phyloP scores from a whole-genome alignment of 208 protist species.

The Leishmania turanica region DNA sequence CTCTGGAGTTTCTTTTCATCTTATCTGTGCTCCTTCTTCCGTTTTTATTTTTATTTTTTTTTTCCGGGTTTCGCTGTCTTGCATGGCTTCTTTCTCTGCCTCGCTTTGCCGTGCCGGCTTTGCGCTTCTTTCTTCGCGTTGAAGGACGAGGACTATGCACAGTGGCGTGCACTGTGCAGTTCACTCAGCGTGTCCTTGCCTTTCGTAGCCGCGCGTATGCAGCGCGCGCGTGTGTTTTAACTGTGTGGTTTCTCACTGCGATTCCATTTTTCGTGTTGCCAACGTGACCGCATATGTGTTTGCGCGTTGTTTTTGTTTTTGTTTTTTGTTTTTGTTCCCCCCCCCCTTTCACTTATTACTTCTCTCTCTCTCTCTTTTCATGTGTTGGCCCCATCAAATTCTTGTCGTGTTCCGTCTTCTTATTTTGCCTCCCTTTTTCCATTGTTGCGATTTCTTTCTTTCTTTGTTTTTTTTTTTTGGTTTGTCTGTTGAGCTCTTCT shows the following conservation, averaged over 20 bases:
- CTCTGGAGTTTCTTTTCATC: constrained; percentile 4
- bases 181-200: not conserved
- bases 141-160: not conserved
- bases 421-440: not conserved
- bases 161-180: not conserved
- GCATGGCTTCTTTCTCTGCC: not conserved
- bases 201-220: not conserved
- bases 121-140: not conserved
- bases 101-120: not conserved
- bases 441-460: not conserved
- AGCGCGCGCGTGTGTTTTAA: not conserved
- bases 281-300: not conserved
- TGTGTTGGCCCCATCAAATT: not conserved
- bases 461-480: no score
- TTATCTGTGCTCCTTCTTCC: not conserved
- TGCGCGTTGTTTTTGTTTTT: not conserved
- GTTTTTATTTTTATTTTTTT: not conserved
- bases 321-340: not conserved
- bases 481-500: not conserved
- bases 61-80: not conserved
- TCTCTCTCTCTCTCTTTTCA: not conserved
- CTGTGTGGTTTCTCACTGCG: not conserved
- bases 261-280: not conserved
- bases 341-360: not conserved
- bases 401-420: not conserved